Conservation (phyloP, 169 alveolate species). For the Cryptosporidium parvum region DNA sequence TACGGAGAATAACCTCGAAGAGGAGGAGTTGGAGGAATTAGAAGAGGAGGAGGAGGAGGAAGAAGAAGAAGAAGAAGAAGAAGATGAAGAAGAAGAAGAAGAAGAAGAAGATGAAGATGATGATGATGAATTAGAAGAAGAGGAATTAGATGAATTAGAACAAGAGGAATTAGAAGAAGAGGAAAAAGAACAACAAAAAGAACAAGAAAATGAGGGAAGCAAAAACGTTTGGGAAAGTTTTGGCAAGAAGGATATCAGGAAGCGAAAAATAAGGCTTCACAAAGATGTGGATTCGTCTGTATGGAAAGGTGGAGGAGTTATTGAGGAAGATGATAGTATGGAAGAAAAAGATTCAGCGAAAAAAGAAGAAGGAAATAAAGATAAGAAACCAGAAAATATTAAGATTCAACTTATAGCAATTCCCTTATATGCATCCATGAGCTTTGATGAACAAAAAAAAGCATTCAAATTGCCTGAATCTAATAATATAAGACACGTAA, state of each 20-base stretch:
- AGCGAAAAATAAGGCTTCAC: conserved; percentile 70
- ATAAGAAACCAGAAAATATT: not conserved
- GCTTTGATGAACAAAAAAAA: conserved; percentile 85
- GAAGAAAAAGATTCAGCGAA: not conserved
- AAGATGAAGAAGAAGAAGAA: conserved; percentile 33
- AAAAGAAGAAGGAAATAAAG: conserved; percentile 15
- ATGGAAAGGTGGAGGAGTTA: conserved; percentile 72
- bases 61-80: conserved; percentile 28
- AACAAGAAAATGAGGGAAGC: conserved; percentile 54
- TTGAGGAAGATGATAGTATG: conserved; percentile 12
- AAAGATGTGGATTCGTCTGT: conserved; percentile 40
- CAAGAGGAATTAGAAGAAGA: conserved; percentile 53
- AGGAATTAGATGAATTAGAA: conserved; percentile 10
- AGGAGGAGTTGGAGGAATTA: conserved; percentile 76
- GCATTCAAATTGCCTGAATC: conserved; percentile 88
- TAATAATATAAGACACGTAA: conserved; percentile 92
- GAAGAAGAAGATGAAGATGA: not conserved
- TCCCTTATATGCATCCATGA: conserved; percentile 91
- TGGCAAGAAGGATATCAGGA: conserved; percentile 59
- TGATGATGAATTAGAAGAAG: not conserved
- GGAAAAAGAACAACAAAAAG: conserved; percentile 36
- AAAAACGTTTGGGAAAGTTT: conserved; percentile 49
- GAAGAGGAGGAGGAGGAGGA: conserved; percentile 65
- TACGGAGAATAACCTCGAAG: conserved; percentile 77
- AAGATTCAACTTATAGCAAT: conserved; percentile 82